phyloP scores from a whole-genome alignment of 768 basidiomycete genomes.

The Hygrophorus pudorinus region DNA sequence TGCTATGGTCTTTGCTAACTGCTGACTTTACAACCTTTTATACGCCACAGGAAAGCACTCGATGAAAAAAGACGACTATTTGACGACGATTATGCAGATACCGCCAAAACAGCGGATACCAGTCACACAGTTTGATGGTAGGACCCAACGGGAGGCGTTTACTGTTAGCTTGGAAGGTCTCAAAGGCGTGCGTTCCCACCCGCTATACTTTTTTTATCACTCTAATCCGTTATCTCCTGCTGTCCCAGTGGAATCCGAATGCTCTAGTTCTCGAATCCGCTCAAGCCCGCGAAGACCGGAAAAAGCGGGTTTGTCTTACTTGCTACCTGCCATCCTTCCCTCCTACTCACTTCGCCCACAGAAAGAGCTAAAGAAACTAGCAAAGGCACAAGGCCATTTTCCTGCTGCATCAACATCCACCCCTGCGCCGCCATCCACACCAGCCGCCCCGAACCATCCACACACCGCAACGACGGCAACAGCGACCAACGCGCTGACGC shows the following conservation, averaged over 20 bases:
- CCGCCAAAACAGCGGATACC: slow-evolving; percentile 63
- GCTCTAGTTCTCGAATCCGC: slow-evolving; percentile 55
- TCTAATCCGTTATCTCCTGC: slow-evolving; percentile 6
- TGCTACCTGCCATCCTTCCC: background rate
- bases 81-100: slow-evolving; percentile 52
- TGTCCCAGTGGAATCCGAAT: slow-evolving; percentile 54
- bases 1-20: slow-evolving; percentile 8
- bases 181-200: slow-evolving; percentile 48
- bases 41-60: slow-evolving; percentile 57
- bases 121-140: slow-evolving; percentile 52
- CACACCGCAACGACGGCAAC: slow-evolving; percentile 11
- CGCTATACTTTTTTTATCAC: slow-evolving; percentile 9
- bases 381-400: slow-evolving; percentile 33
- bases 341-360: slow-evolving; percentile 18
- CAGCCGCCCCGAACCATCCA: slow-evolving; percentile 10
- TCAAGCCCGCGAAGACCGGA: slow-evolving; percentile 69
- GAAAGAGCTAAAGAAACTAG: slow-evolving; percentile 67
- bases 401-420: slow-evolving; percentile 23
- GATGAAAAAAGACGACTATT: slow-evolving; percentile 68
- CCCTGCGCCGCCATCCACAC: slow-evolving; percentile 10
- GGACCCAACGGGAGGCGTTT: slow-evolving; percentile 67
- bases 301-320: slow-evolving; percentile 48
- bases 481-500: slow-evolving; percentile 6
- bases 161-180: slow-evolving; percentile 61
- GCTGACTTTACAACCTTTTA: slow-evolving; percentile 5